Evolutionary conservation across 129 eudicot species (phyloP), one percentile per base, ranked within the genome.

Genomic region (Solidago caesia): DNA sequence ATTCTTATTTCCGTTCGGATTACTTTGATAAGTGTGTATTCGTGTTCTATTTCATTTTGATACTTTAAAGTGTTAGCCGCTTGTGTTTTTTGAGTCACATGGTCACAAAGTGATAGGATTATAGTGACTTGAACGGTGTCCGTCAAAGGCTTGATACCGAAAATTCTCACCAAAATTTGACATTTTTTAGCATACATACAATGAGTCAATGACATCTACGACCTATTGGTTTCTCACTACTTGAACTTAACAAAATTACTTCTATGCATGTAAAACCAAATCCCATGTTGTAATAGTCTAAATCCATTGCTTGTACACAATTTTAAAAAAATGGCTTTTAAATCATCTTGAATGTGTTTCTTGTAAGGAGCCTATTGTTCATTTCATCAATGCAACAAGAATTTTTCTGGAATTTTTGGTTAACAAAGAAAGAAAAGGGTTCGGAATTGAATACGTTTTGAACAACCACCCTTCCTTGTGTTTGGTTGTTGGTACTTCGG

Each of bases 241-340:
- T n/a, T n/a, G n/a, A n/a, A n/a, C n/a, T n/a, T n/a, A 53, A 14
- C 33, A 14, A 26, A 68, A 14, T 7, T 15, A 27, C 15, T 70
- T 70, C 39, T 15, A 33, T 70, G 64, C 77, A 44, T 73, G 77
- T 62, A 4, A 59, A 73, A 29, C 21, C 25, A 58, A 25, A 44
- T 29, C 58, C 11, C 45, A 6, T 68, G 27, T 8, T 4, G 2
- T 44, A 26, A 72, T 41, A 39, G 48, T 52, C 26, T 42, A 57
- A 6, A 43, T 25, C 45, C 45, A 44, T 58, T 4, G 67, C 14
- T 43, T 21, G 21, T 14, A 43, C 42, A 58, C 11, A 21, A n/a
- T n/a, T n/a, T n/a, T n/a, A n/a, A n/a, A n/a, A n/a, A n/a, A n/a
- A n/a, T n/a, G n/a, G 11, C 0, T 11, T 6, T 16, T 6, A 61